Base-by-base conservation (phyloP, 2,329 filamentous ascomycete genomes). In the Cercospora citrullina region DNA sequence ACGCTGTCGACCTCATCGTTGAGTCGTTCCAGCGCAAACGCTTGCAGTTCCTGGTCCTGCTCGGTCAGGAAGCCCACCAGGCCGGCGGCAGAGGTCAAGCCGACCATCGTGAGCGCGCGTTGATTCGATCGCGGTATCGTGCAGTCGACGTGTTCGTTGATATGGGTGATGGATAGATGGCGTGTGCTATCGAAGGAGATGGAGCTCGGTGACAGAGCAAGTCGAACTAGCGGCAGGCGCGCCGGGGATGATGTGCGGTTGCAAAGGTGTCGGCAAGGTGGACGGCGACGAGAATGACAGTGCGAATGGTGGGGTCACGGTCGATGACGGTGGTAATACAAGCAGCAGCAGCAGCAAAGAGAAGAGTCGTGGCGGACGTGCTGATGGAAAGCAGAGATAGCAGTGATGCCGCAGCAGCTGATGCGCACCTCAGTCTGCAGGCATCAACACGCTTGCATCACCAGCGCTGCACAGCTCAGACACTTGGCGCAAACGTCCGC, bases 1-100 rank as follows among this genome's bases (percentile, higher is more conserved):
- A 99, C 89, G 72, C 94, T 91, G 81, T 98, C 94, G 76, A 99
- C 96, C 78, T 98, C 92, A 75, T 95, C 91, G 82, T 99, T 97
- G 77, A 99, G 88, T 74, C 92, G 94, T 83, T 97, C 92, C 74
- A 99, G 86, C 73, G 95, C 95, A 80, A 97, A 99, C 75, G 94
- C 89, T 85, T 93, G 94, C 81, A 99, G 89, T 81, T 96, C 93
- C 66, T 91, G 88, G 82, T 98, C 95, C 75, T 96, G 93, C 79
- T 99, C 95, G 74, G 93, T 91, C 71, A 99, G 88, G 81, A 97
- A 97, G 83, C 93, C 94, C 79, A 99, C 88, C 68, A 99, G 89
- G 81, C 95, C 95, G 74, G 92, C 94, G 74, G 95, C 95, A 75
- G 94, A 97, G 77, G 94, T 92, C 79, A 98, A 87, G 80, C 92